Evolutionary conservation across 805 yeast species (phyloP), one percentile per base, ranked within the genome.

Genomic region (Lachancea waltii): DNA sequence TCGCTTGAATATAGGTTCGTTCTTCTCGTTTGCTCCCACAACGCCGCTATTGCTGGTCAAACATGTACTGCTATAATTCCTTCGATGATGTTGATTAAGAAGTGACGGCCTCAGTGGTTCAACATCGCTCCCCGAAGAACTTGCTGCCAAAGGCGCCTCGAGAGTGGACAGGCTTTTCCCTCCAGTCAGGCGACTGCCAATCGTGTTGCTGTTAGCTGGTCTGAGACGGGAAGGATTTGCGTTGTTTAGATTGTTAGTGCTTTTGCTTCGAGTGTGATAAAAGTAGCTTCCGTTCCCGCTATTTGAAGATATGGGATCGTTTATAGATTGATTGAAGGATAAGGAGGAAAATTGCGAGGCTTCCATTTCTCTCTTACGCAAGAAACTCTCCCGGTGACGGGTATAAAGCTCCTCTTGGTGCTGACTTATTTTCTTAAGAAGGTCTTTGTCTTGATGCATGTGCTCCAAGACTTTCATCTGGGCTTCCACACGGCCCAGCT

Each of bases 1-100:
- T 43, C 86, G 58, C 44, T 78, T 66, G 50, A 78, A 80, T 3
- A 80, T 68, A 47, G 85, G 79, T 16, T 63, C 59, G 33, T 62
- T 58, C 13, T 61, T 46, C 2, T 66, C 67, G 15, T 64, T 53
- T 13, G 60, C 53, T 17, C 68, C 65, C 4, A 65, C 48, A 1
- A 73, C 62, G 0, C 83, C 82, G 39, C 81, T 65, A 33, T 39
- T 78, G 58, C 38, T 67, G 47, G 54, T 63, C 51, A 52, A 48
- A 46, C 50, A 79, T 60, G 49, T 64, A 47, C 51, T 62, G 42
- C 52, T 61, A 53, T 48, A 56, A 44, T 49, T 54, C 40, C 58
- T 46, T 46, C 58, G 52, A 26, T 56, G 63, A 24, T 58, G 63
- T 17, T 48, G 42, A 39, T 50, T 53, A 47, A 47, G 50, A 38